Percentiles rank a stretch among this genome's conserved stretches.
Conservation (phyloP, 176 grass and related monocot species). For the Bothriochloa decipiens region DNA sequence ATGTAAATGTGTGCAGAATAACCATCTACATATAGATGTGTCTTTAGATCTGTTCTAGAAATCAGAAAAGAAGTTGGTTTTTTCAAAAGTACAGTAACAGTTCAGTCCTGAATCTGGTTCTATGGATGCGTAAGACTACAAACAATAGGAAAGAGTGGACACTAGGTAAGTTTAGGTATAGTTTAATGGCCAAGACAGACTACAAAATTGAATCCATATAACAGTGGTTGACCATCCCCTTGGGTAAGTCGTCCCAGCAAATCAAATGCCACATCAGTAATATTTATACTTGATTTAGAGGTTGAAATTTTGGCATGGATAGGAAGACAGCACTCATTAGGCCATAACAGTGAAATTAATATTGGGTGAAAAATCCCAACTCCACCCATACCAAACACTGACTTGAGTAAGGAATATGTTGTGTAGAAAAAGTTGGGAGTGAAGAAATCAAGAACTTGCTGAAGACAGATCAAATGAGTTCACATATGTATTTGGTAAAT, state of each 20-base stretch:
- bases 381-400: background rate
- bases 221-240: background rate
- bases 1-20: background rate
- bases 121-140: background rate
- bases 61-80: background rate
- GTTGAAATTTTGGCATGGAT: background rate
- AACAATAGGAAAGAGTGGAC: background rate
- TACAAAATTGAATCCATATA: background rate
- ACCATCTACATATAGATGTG: background rate
- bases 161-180: background rate
- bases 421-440: background rate
- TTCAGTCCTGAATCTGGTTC: background rate
- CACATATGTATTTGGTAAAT: conserved; percentile 18
- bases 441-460: background rate
- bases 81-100: background rate
- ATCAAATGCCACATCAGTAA: background rate
- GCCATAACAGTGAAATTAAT: conserved; percentile 8
- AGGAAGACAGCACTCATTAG: background rate
- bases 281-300: conserved; percentile 14
- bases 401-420: conserved; percentile 21
- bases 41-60: background rate
- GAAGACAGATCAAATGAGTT: conserved; percentile 8
- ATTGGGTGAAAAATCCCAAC: background rate
- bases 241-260: background rate
- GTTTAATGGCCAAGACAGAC: background rate